These are phyloP conservation scores for Dujonia santamariae DNA, from an alignment of 1,139 yeast genomes.

Conservation along the genomic window DNA sequence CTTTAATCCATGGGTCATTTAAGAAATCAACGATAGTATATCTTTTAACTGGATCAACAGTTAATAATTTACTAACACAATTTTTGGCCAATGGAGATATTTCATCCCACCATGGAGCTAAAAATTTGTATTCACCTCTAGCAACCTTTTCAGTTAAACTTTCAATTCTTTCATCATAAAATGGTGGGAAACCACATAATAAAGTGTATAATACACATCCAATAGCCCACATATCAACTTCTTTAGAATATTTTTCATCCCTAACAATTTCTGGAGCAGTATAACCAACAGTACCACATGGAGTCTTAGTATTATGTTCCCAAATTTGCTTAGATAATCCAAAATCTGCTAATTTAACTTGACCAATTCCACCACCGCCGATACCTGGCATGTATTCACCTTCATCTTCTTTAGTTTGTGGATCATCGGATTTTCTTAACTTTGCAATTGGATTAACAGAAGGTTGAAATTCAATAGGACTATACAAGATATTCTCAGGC, in stretches of 20 bases:
- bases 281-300: constrained; percentile 64
- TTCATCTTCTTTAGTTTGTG: constrained; percentile 48
- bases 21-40: constrained; percentile 77
- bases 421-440: constrained; percentile 46
- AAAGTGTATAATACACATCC: constrained; percentile 61
- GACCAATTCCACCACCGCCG: constrained; percentile 54
- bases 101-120: constrained; percentile 66
- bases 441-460: constrained; percentile 35
- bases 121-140: constrained; percentile 53
- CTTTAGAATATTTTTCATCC: constrained; percentile 56
- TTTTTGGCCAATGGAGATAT: constrained; percentile 52
- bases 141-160: constrained; percentile 58
- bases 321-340: constrained; percentile 57
- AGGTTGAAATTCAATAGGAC: constrained; percentile 60
- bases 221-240: constrained; percentile 64
- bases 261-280: constrained; percentile 62
- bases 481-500: constrained; percentile 51
- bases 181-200: constrained; percentile 63
- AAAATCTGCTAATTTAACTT: constrained; percentile 54
- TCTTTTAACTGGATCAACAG: constrained; percentile 77
- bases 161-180: constrained; percentile 56
- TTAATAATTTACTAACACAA: constrained; percentile 71
- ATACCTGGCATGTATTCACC: constrained; percentile 45
- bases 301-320: constrained; percentile 59
- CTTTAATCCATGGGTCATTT: constrained; percentile 78